These are phyloP conservation scores for Talaromyces sp. DNA, from an alignment of 2,329 filamentous ascomycete genomes.

Conservation along the genomic window DNA sequence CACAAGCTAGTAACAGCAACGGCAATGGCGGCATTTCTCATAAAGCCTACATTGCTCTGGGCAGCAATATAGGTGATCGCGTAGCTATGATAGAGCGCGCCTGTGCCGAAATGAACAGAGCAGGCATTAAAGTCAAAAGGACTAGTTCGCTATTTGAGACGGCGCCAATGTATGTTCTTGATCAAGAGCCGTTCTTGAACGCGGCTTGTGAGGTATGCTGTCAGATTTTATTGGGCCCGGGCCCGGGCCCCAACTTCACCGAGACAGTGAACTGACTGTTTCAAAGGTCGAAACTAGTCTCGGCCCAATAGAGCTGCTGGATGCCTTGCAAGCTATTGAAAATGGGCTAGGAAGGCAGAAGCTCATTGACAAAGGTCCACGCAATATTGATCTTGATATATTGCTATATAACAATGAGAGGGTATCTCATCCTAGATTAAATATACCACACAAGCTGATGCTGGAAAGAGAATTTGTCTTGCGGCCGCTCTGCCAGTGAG, in stretches of 20 bases:
- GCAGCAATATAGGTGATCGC: slow-evolving; percentile 87
- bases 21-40: slow-evolving; percentile 24
- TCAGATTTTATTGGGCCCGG: not conserved
- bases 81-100: slow-evolving; percentile 81
- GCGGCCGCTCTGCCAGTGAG: slow-evolving; percentile 64
- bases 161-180: slow-evolving; percentile 89
- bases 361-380: slow-evolving; percentile 84
- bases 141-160: slow-evolving; percentile 94
- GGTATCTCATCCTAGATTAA: slow-evolving; percentile 68
- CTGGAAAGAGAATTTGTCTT: slow-evolving; percentile 91
- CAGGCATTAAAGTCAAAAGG: slow-evolving; percentile 67
- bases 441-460: slow-evolving; percentile 79
- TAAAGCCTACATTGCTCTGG: slow-evolving; percentile 76
- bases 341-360: slow-evolving; percentile 74
- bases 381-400: slow-evolving; percentile 93
- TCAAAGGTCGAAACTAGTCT: slow-evolving; percentile 73
- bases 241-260: too few relatives aligned
- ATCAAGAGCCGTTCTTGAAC: slow-evolving; percentile 86
- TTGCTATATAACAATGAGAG: slow-evolving; percentile 70
- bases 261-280: slow-evolving; percentile 1
- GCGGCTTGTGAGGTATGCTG: slow-evolving; percentile 79
- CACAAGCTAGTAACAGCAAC: slow-evolving; percentile 17
- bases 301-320: slow-evolving; percentile 69
- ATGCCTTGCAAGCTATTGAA: slow-evolving; percentile 81
- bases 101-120: slow-evolving; percentile 69